Evolutionary conservation across 2,329 filamentous ascomycete species (phyloP).

Genomic region (Ophiosphaerella korrae): DNA sequence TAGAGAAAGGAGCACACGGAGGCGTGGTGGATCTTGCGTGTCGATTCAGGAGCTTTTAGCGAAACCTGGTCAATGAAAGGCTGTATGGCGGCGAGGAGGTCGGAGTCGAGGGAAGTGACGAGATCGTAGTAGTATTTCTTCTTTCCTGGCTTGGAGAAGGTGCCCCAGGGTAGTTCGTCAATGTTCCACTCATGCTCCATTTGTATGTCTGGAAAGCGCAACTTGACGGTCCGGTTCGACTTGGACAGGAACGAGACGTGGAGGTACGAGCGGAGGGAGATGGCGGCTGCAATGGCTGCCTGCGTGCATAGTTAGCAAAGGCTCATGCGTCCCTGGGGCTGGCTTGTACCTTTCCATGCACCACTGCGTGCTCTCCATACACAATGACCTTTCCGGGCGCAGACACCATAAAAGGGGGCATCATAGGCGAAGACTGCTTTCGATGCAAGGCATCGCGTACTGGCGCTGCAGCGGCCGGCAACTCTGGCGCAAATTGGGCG

Average conservation of each 20-base stretch:
- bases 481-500: constrained; percentile 29
- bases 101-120: constrained; percentile 76
- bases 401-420: constrained; percentile 96
- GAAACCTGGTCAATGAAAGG: constrained; percentile 79
- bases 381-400: constrained; percentile 98
- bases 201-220: constrained; percentile 90
- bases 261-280: constrained; percentile 93
- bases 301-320: constrained; percentile 44
- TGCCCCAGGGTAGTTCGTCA: constrained; percentile 83
- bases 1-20: constrained; percentile 90
- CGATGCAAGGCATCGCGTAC: constrained; percentile 24
- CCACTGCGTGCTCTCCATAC: constrained; percentile 97
- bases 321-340: not conserved
- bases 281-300: constrained; percentile 91
- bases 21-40: constrained; percentile 81
- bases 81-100: constrained; percentile 79
- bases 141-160: constrained; percentile 79
- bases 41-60: constrained; percentile 65
- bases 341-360: constrained; percentile 79
- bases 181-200: constrained; percentile 94
- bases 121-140: constrained; percentile 96
- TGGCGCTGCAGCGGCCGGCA: constrained; percentile 20
- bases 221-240: constrained; percentile 82
- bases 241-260: constrained; percentile 94
- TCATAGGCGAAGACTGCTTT: constrained; percentile 61